phyloP scores from a whole-genome alignment of 306 rosid species.

The Ormosia emarginata region DNA sequence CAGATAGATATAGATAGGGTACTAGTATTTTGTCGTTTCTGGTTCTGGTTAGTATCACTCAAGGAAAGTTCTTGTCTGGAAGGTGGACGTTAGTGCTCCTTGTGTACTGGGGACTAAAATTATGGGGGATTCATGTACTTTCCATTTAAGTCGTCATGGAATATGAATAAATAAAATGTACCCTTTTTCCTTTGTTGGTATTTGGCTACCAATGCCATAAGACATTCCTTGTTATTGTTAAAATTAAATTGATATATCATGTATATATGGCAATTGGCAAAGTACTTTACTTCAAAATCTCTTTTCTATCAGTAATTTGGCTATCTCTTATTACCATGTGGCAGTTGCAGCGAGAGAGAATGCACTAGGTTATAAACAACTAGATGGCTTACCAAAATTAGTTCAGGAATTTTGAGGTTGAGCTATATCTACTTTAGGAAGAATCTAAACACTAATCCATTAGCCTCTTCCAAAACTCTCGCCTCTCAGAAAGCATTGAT shows the following conservation, averaged over 20 bases:
- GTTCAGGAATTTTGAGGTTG: too few species aligned
- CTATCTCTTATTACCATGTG: too few species aligned
- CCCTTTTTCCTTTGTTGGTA: not conserved
- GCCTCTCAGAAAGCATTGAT: too few species aligned
- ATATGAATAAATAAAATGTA: constrained; percentile 9
- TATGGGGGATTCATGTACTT: constrained; percentile 11
- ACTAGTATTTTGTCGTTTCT: constrained; percentile 8
- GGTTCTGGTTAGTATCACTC: not conserved
- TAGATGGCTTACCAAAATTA: too few species aligned
- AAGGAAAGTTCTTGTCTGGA: constrained; percentile 7
- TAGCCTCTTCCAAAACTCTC: too few species aligned
- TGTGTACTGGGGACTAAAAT: not conserved
- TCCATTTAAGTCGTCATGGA: not conserved
- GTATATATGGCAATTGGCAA: not conserved
- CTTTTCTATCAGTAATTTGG: too few species aligned
- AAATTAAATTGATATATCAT: not conserved
- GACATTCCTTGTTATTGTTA: not conserved
- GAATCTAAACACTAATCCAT: too few species aligned
- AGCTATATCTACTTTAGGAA: too few species aligned
- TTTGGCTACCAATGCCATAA: not conserved
- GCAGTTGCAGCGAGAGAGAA: too few species aligned
- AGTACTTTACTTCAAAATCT: not conserved
- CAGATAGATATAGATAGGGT: not conserved
- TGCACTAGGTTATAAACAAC: too few species aligned
- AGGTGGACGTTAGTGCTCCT: not conserved